phyloP scores from a whole-genome alignment of 1,284 basidiomycete genomes.

The Ustanciosporium gigantosporum region DNA sequence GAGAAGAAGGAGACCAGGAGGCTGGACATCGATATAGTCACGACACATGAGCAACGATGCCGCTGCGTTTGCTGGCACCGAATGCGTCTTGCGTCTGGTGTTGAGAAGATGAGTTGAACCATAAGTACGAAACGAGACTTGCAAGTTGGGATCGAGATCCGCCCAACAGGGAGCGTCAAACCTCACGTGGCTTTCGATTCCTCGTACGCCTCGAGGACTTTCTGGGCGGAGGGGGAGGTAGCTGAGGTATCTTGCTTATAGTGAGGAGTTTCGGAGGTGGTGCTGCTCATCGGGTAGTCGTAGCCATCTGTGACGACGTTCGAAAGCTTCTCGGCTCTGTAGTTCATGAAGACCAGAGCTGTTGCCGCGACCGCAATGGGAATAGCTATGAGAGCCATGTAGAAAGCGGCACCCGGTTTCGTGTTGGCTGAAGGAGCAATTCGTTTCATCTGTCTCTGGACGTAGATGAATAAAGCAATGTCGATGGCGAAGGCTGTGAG shows the following conservation, averaged over 20 bases:
- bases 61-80: too few species aligned
- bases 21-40: too few species aligned
- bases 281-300: slow-evolving; percentile 4
- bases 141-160: too few species aligned
- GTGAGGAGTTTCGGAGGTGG: not conserved
- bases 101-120: too few species aligned
- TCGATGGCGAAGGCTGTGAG: slow-evolving; percentile 27
- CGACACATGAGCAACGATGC: too few species aligned
- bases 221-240: slow-evolving; percentile 8
- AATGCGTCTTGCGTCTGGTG: too few species aligned
- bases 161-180: too few species aligned
- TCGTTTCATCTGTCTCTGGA: slow-evolving; percentile 15
- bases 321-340: slow-evolving; percentile 8
- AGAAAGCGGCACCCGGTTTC: slow-evolving; percentile 25
- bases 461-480: slow-evolving; percentile 25
- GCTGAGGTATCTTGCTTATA: slow-evolving; percentile 11
- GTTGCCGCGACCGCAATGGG: slow-evolving; percentile 9
- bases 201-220: slow-evolving; percentile 27
- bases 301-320: slow-evolving; percentile 8
- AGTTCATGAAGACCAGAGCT: slow-evolving; percentile 7
- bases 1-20: too few species aligned
- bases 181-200: slow-evolving; percentile 6
- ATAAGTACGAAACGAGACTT: too few species aligned
- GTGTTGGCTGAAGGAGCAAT: not conserved
- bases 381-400: slow-evolving; percentile 33